Evolutionary conservation across 495 filamentous ascomycete species (phyloP), one percentile per base, ranked within the genome.

Genomic region (Tuber microsphaerosporum): DNA sequence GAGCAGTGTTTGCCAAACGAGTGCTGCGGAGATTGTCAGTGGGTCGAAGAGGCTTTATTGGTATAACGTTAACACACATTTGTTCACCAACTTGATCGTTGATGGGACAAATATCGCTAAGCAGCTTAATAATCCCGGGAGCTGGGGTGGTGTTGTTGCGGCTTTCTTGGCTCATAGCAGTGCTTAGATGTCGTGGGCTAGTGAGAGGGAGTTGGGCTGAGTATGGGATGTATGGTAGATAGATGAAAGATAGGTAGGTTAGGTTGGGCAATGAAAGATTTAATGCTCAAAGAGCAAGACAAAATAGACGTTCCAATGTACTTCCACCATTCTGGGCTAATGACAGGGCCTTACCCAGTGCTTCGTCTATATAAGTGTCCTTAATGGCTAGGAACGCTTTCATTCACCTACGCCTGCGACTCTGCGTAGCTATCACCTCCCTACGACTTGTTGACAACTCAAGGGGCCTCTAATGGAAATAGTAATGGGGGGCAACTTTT

Each of bases 81-180:
- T 76, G 34, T 70, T 73, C 12, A 79, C 51, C 0, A 79, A 83
- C 37, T 71, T 82, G 48, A 78, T 84, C 39, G 61, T 75, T 41
- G 76, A 83, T 34, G 81, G 75, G 14, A 7, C 45, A 34, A 77
- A 77, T 71, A 37, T 77, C 20, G 43, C 26, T 8, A n/a, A 68
- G 12, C 75, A 77, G 75, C 37, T 20, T 1, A 77, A 84, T 6
- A 89, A 88, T 75, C 86, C 85, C 1, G 88, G 88, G 39, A 85
- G 86, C 22, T 90, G 88, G 88, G 88, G 88, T 44, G 87, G 87
- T n/a, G 85, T 87, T 76, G 84, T 89, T 79, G 88, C 85, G n/a
- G 86, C 83, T n/a, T 81, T 71, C 72, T 65, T 82, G 69, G 71
- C 75, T 31, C 75, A 77, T 31, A 71, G 17, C 0, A 46, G 43